Conservation (phyloP, 139 green algal genomes). For the Micromonas pusilla region DNA sequence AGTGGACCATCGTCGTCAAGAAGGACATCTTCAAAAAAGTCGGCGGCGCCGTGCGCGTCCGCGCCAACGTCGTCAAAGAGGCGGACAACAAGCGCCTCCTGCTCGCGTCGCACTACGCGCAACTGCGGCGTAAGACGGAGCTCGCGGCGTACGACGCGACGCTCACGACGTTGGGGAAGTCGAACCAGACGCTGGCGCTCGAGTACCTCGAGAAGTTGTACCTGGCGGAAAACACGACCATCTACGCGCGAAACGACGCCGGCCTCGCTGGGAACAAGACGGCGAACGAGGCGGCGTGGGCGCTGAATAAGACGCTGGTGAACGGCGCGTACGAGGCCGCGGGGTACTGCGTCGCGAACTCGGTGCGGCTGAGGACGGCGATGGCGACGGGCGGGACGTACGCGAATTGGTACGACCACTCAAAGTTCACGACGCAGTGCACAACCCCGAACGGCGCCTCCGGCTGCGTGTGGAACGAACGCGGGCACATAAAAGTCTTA, state of each 20-base stretch:
- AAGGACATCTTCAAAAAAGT: conserved; percentile 73
- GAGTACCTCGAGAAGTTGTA: conserved; percentile 34
- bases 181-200: background rate
- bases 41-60: conserved; percentile 44
- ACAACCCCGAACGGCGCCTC: too few relatives aligned
- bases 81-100: background rate
- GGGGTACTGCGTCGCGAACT: too few relatives aligned
- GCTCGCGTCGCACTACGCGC: background rate
- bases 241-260: background rate
- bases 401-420: too few relatives aligned
- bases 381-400: too few relatives aligned
- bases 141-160: background rate
- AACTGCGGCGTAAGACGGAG: background rate
- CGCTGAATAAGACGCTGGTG: too few relatives aligned
- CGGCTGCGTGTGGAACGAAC: too few relatives aligned
- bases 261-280: background rate
- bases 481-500: too few relatives aligned
- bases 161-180: background rate
- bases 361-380: too few relatives aligned
- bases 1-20: conserved; percentile 61
- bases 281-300: too few relatives aligned
- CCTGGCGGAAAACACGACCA: background rate
- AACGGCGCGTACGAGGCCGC: too few relatives aligned
- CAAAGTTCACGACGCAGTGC: too few relatives aligned
- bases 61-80: conserved; percentile 16